These are phyloP conservation scores for Hydnomerulius pinastri DNA, from an alignment of 768 basidiomycete genomes.

Conservation along the genomic window DNA sequence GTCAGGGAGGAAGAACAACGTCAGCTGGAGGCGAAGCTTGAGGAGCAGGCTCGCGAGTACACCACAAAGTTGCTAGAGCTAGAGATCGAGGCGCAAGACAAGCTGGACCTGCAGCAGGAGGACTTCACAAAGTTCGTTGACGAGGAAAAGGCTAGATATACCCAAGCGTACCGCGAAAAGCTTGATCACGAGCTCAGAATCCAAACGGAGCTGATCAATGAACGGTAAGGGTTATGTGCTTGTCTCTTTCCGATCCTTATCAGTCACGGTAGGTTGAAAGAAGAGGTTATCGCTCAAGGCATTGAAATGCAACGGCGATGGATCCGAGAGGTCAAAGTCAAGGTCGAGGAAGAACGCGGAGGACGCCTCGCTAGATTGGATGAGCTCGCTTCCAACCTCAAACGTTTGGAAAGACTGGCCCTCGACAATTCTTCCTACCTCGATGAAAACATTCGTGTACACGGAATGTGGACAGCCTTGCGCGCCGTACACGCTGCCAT, in stretches of 20 bases:
- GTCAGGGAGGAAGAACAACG: conserved; percentile 78
- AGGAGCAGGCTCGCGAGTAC: conserved; percentile 86
- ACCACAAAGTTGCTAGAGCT: conserved; percentile 75
- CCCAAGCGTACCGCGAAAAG: conserved; percentile 82
- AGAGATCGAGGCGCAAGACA: conserved; percentile 85
- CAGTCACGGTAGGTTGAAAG: conserved; percentile 65
- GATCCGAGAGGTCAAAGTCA: conserved; percentile 95
- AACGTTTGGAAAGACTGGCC: conserved; percentile 87
- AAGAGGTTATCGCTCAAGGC: conserved; percentile 94
- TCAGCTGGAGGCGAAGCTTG: conserved; percentile 64
- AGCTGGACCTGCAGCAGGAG: conserved; percentile 82
- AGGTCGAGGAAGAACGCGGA: conserved; percentile 95
- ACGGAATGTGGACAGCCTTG: conserved; percentile 90
- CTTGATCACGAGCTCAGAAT: conserved; percentile 81
- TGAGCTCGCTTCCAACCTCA: conserved; percentile 85
- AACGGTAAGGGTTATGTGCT: conserved; percentile 61
- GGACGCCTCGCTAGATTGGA: conserved; percentile 94
- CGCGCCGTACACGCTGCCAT: conserved; percentile 76
- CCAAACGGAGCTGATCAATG: conserved; percentile 92
- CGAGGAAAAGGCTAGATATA: conserved; percentile 70
- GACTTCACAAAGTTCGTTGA: conserved; percentile 82
- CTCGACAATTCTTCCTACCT: conserved; percentile 89
- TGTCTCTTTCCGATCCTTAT: not conserved
- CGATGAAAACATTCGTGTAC: conserved; percentile 90
- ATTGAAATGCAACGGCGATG: conserved; percentile 96